These are phyloP conservation scores for Eimeria praecox DNA, from an alignment of 169 alveolate genomes.

Conservation along the genomic window DNA sequence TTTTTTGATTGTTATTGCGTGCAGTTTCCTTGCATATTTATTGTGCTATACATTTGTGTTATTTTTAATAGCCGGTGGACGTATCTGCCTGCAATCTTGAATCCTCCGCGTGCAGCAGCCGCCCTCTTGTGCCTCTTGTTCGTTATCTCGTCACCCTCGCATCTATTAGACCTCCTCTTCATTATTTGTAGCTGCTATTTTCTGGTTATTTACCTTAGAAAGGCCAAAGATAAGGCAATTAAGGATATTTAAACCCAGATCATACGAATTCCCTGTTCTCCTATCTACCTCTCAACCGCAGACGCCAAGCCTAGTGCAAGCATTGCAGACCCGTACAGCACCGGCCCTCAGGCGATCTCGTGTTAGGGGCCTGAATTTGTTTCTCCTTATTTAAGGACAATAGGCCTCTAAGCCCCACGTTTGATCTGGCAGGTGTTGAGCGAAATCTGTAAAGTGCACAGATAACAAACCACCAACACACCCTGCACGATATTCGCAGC, in stretches of 20 bases:
- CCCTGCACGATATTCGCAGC: not conserved
- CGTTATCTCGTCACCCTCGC: not conserved
- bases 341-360: not conserved
- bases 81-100: not conserved
- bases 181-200: not conserved
- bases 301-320: not conserved
- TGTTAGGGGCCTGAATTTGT: not conserved
- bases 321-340: not conserved
- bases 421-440: slow-evolving; percentile 1
- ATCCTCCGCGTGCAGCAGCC: not conserved
- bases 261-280: not conserved
- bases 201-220: not conserved
- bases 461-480: slow-evolving; percentile 3
- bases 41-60: not conserved
- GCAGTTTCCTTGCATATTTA: slow-evolving; percentile 6
- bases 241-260: not conserved
- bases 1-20: slow-evolving; percentile 27
- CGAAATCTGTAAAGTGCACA: slow-evolving; percentile 24
- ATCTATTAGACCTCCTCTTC: not conserved
- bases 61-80: slow-evolving; percentile 10
- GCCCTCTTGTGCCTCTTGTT: not conserved
- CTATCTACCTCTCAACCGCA: not conserved
- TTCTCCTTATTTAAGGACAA: not conserved
- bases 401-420: not conserved
- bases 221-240: not conserved